Evolutionary conservation across 176 grass and related monocot genomes (phyloP).

Genomic region (Musa schizocarpa): DNA sequence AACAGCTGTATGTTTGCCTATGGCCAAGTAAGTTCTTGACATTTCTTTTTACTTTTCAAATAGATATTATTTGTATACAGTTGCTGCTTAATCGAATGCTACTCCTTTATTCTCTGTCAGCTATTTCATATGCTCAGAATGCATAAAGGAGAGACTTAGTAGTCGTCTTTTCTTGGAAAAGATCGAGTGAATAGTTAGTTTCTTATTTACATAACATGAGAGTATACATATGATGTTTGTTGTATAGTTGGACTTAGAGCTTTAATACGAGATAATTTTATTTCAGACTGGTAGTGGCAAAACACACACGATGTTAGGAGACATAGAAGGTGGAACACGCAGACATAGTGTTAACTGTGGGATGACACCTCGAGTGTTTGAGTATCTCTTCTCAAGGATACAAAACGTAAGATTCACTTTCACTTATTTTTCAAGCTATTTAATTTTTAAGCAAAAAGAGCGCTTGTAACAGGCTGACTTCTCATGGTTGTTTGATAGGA

Average conservation of each 20-base stretch:
- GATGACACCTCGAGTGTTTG: slow-evolving; percentile 97
- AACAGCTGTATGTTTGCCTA: slow-evolving; percentile 99
- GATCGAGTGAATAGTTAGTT: no score
- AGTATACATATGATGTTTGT: background rate
- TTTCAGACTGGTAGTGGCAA: slow-evolving; percentile 95
- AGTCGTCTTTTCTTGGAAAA: no score
- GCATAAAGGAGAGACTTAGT: background rate
- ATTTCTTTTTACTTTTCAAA: background rate
- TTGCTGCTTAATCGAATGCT: background rate
- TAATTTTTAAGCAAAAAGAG: background rate
- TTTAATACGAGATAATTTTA: background rate
- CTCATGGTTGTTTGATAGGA: slow-evolving; percentile 45
- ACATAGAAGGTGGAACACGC: slow-evolving; percentile 87
- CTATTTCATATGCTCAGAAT: background rate
- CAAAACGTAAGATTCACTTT: slow-evolving; percentile 52
- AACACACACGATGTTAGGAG: slow-evolving; percentile 96
- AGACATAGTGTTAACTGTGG: slow-evolving; percentile 84
- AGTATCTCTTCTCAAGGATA: slow-evolving; percentile 83
- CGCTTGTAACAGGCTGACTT: slow-evolving; percentile 12
- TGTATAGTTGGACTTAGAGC: slow-evolving; percentile 1
- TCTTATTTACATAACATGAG: no score
- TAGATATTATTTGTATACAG: background rate
- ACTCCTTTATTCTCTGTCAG: background rate
- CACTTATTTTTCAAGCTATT: background rate
- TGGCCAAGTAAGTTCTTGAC: slow-evolving; percentile 54